Base-by-base conservation (phyloP, 2,329 filamentous ascomycete genomes). In the Fusarium tjaetaba region DNA sequence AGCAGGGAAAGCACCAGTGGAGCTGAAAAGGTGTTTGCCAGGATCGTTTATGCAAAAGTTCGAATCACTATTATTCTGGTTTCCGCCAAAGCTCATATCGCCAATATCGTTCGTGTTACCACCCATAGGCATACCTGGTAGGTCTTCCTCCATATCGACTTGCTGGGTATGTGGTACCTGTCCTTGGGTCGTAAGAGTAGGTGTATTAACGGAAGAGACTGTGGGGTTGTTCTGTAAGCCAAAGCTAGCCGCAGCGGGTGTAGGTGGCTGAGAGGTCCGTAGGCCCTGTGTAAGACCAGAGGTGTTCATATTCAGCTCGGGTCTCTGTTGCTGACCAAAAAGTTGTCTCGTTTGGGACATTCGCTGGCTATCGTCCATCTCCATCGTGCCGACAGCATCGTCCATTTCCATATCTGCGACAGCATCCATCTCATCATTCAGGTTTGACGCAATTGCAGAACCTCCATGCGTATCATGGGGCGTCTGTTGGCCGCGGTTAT, bases 331-430 rank as follows among this genome's bases (percentile, higher is more conserved):
- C 75, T 91, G 89, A 49, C 89, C 89, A 74, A 93, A 93, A 72
- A 92, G 85, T 76, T 93, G 91, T 49, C 91, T 88, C 26, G 90
- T 89, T 78, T 93, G 90, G 76, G 93, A 92, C 78, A 93, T 90
- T 72, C 89, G 86, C 57, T 91, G 88, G 75, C 83, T 88, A 71
- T 90, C 88, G 52, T 90, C 88, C 77, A 91, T 84, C 65, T 92
- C 90, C 88, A 92, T 88, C 58, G 87, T 85, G 8, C 90, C 91
- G 55, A 93, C 87, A 13, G 91, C 89, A 77, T 97, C 95, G 79
- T 98, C 96, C 92, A 98, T 93, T 79, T 98, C 96, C 96, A 98
- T 98, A 79, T 97, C 94, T 59, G 94, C 95, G 36, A 97, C 90
- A 24, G 94, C 91, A 79, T 97, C 95, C 86, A 97, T 91, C 69